Base-by-base conservation (phyloP, 2,329 filamentous ascomycete genomes). In the Cladosporium austrohemisphaericum region DNA sequence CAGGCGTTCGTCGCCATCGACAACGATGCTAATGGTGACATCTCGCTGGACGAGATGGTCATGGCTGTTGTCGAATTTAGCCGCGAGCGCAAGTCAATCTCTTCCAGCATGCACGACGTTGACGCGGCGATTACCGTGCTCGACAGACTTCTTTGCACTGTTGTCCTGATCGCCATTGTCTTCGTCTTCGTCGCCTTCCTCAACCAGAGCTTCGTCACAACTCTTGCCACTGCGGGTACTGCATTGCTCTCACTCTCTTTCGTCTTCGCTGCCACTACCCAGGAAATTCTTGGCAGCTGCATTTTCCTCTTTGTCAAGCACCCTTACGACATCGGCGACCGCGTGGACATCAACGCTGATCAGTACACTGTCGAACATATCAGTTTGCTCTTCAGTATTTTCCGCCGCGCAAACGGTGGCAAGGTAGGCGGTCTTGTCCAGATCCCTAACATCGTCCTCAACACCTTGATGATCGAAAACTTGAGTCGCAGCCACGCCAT, bases 221-320 rank as follows among this genome's bases (percentile, higher is more conserved):
- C 89, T 5, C 78, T 96, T 31, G 86, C 90, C 4, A 95, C 91
- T 8, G 89, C 91, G 41, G 92, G 92, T 55, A 96, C 93, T 1
- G 86, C 93, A 0, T 78, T 98, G 33, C 81, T 98, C 8, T 97
- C 92, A 5, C 75, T 97, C n/a, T 96, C 92, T 3, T 98, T 98
- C 72, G 86, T 96, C 59, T 97, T 98, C 68, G 85, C 91, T 19
- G 85, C 86, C 49, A 96, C 91, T 1, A 85, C 86, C 3, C 91
- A 96, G 69, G 93, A 98, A 69, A 86, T 98, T 55, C 80, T 98
- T n/a, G 92, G 92, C 62, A 96, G 91, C 29, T 97, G 92, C 74
- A 95, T 98, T 63, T 98, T 98, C 75, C 75, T 98, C 1, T 98
- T 98, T 62, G 89, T 97, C 74, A 98, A 98, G 75, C 93, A 98